Base-by-base conservation (phyloP, 2,329 filamentous ascomycete species). In the Immersiporthe knoxdaviesiana region DNA sequence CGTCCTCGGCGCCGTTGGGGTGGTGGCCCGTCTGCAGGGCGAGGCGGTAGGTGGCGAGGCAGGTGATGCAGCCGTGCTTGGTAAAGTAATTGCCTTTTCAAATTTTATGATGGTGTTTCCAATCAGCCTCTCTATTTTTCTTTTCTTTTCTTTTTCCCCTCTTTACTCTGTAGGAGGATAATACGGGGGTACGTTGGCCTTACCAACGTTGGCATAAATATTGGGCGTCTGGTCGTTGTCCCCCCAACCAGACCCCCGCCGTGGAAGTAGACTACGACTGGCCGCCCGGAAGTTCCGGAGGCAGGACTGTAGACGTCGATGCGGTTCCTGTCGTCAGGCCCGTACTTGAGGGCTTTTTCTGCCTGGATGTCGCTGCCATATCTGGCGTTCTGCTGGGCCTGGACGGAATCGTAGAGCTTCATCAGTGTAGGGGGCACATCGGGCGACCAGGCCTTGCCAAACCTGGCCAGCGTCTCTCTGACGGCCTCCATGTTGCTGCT, bases 1-100 rank as follows among this genome's bases (percentile, higher is more conserved):
- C 66, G 50, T 74, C 72, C 56, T 72, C 65, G 60, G 68, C 72
- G 3, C 72, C 72, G 16, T 71, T 59, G 11, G 72, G 72, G 66
- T 69, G 71, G 60, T 70, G 69, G 11, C 72, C 72, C 1, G 70
- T 73, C 44, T 72, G 69, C 27, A 73, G 47, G 1, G 69, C 69
- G 27, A 73, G 67, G 59, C 72, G 70, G 59, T 77, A 75, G 12
- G 70, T 77, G 47, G 70, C 65, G 1, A 73, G 73, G 68, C 73
- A 74, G 61, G 75, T 75, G 70, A 76, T 70, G 66, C 68, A 72
- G 59, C 66, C 73, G 68, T 76, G 73, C 30, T 68, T 74, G 62
- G 69, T 69, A n/a, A 74, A 74, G 63, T 69, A 72, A 1, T 73
- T 74, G 12, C 75, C 74, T 72, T 71, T 59, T 44, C 21, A 8